Conservation (phyloP, 2,329 filamentous ascomycete species). For the Trichoderma sp. region DNA sequence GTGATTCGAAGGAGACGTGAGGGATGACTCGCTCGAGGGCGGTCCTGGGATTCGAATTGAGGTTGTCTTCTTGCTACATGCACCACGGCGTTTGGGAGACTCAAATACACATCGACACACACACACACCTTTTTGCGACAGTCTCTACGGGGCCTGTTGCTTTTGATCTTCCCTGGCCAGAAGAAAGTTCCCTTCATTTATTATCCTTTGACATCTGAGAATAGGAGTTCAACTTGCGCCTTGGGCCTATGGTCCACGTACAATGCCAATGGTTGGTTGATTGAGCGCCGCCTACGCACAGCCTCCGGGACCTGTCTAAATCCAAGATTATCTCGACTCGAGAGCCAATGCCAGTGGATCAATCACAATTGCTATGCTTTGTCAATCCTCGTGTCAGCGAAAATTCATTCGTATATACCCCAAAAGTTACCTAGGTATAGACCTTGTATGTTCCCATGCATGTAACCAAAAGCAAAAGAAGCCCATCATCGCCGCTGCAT, state of each 20-base stretch:
- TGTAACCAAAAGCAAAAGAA: not conserved
- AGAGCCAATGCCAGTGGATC: not conserved
- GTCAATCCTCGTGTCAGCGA: too few relatives aligned
- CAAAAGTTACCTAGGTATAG: too few relatives aligned
- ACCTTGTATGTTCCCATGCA: not conserved
- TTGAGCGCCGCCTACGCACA: too few relatives aligned
- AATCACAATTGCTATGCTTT: not conserved
- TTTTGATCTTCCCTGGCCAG: not conserved
- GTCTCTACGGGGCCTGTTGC: too few relatives aligned
- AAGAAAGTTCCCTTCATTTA: too few relatives aligned
- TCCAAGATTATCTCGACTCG: not conserved
- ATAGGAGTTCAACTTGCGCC: too few relatives aligned
- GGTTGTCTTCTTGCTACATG: not conserved
- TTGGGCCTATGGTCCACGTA: too few relatives aligned
- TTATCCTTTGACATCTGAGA: too few relatives aligned
- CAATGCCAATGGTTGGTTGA: too few relatives aligned
- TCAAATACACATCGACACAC: not conserved
- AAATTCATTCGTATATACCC: too few relatives aligned
- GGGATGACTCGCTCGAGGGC: not conserved
- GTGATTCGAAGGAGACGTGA: not conserved
- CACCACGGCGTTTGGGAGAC: conserved; percentile 1
- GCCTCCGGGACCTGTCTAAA: too few relatives aligned
- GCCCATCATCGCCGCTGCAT: not conserved
- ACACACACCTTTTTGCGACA: not conserved
- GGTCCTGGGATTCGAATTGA: not conserved